Evolutionary conservation across 441 rosid species (phyloP), one percentile per base, ranked within the genome.

Genomic region (Erysimum cheiri): DNA sequence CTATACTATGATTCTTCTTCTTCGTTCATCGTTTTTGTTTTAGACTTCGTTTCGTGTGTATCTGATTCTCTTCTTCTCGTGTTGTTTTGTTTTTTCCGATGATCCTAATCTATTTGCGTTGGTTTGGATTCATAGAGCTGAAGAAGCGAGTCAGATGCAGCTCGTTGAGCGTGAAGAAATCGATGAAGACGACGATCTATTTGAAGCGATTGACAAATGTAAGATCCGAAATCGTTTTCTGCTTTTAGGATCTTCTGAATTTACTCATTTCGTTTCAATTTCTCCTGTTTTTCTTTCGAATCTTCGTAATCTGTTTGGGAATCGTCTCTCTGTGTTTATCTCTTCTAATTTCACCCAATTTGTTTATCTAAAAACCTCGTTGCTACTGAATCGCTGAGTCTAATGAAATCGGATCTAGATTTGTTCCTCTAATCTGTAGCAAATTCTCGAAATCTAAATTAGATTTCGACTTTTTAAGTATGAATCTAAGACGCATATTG

Each of bases 171-270:
- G 97, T 48, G 99, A 90, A 60, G 93, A 90, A 19, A 68, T 87
- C 14, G 94, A 84, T 14, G 93, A 85, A 28, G 95, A 90, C 66
- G 96, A 90, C 4, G 96, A 92, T 64, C 58, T 90, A 66, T 85
- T 92, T 64, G 95, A 90, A 82, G 88, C 91, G 39, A 89, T 95
- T 32, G 93, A 90, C 77, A 89, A 92, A 82, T 72, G 96, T 85
- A 78, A 74, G 77, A 49, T 64, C 50, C 1, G 0, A 49, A 48
- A 12, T 31, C 75, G 3, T 10, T 55, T 8, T 40, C 14, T 6
- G 32, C 29, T 43, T 43, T 5, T 54, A 44, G 53, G 43, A 67
- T 35, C 41, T 54, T 61, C 44, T 35, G 6, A 56, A 26, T 12
- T 6, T 14, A 50, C 41, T 56, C 24, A 35, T 2, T 56, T 41